Evolutionary conservation across 2,329 filamentous ascomycete species (phyloP), one percentile per base, ranked within the genome.

Genomic region (Cytospora paraplurivora): DNA sequence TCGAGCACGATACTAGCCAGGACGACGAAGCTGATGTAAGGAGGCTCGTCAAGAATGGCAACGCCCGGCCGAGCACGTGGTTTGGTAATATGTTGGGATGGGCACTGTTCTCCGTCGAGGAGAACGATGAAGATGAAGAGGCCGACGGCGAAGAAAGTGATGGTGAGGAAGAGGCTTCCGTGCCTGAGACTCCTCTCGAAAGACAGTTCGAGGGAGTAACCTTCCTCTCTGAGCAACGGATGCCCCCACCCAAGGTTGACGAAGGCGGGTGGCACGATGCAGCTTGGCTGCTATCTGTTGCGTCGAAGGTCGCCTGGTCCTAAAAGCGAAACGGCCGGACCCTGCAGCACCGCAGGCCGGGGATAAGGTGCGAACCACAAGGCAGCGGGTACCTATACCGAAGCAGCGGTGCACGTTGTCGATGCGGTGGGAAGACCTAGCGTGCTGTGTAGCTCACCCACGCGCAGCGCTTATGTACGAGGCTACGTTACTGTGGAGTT

Each of bases 241-340:
- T 87, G 47, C 78, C 79, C 21, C 77, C 81, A 12, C 71, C 83
- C 71, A 80, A 80, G 50, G 76, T 79, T 10, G 81, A 88, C 58
- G 81, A 85, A 51, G 85, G 85, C 17, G 82, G 82, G 10, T 89
- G 87, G 87, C 81, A 84, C 63, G 88, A 90, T 73, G 87, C 86
- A 33, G 86, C 86, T 17, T 90, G 87, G 88, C 74, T 90, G 54
- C 74, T 90, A 62, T 87, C 82, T 67, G 85, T 90, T 67, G 87
- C 86, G 12, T 82, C 82, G 33, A 87, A 85, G 70, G 83, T 88
- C 12, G 64, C 64, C 15, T 66, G 64, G 64, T 64, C 64, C 33
- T 66, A 59, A 34, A 13, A 34, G n/a, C 19, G 51, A 21, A 55
- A 53, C 27, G 21, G 33, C 47, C 17, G 44, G 32, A 2, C n/a